Conservation (phyloP, 192 early-diverging fungal species). For the Coemansia sp. region DNA sequence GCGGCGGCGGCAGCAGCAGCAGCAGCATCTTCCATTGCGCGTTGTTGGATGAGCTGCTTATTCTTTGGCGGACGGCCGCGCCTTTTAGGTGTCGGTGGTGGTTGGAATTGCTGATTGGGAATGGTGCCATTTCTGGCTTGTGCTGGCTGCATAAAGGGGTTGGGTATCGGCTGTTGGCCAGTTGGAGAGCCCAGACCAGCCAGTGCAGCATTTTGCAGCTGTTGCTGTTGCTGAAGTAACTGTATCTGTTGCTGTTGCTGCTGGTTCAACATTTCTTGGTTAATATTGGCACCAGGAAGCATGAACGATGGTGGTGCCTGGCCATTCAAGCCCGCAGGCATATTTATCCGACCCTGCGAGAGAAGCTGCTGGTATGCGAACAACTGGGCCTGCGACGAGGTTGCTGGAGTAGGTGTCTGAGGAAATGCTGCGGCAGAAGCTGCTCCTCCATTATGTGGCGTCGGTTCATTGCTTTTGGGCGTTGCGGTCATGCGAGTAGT, state of each 20-base stretch:
- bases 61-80: constrained; percentile 53
- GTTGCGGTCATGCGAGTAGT: constrained; percentile 21
- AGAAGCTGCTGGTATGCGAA: constrained; percentile 36
- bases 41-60: constrained; percentile 50
- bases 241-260: constrained; percentile 18
- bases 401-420: constrained; percentile 9
- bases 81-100: constrained; percentile 20
- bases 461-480: constrained; percentile 6
- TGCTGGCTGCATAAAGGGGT: background rate
- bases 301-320: constrained; percentile 18
- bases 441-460: background rate
- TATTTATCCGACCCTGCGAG: constrained; percentile 26
- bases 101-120: constrained; percentile 3
- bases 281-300: constrained; percentile 8
- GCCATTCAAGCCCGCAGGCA: constrained; percentile 4
- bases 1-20: constrained; percentile 24
- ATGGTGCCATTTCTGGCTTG: background rate
- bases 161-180: background rate
- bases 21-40: constrained; percentile 46
- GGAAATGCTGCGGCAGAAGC: background rate
- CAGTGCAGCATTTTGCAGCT: background rate
- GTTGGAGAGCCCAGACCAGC: too few species aligned
- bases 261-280: constrained; percentile 1
- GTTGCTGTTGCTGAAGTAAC: constrained; percentile 2
- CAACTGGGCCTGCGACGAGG: constrained; percentile 22